Percentiles rank a stretch among this genome's conserved stretches.
Evolutionary conservation across 495 filamentous ascomycete species (phyloP).

Genomic region (Aspergillus sparsus): DNA sequence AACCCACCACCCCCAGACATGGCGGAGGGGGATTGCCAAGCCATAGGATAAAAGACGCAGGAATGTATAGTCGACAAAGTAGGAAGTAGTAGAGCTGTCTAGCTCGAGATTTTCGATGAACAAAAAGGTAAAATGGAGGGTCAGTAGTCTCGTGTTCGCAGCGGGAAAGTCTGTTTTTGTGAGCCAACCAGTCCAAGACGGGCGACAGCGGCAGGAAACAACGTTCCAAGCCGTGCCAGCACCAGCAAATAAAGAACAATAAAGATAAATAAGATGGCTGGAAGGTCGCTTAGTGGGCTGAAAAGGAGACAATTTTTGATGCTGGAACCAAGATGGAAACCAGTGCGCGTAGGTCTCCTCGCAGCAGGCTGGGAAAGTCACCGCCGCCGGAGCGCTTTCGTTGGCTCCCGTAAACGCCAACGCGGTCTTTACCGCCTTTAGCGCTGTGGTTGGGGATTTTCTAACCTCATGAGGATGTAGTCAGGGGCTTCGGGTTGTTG

Average conservation of each 20-base stretch:
- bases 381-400: slow-evolving; percentile 20
- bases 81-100: neutral
- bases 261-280: slow-evolving; percentile 6
- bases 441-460: slow-evolving; percentile 18
- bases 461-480: slow-evolving; percentile 10
- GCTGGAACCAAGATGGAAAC: slow-evolving; percentile 14
- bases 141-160: slow-evolving; percentile 17
- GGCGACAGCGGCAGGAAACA: slow-evolving; percentile 30
- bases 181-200: slow-evolving; percentile 20
- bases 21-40: slow-evolving; percentile 63
- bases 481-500: slow-evolving; percentile 3
- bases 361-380: slow-evolving; percentile 23
- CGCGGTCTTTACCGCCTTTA: slow-evolving; percentile 26
- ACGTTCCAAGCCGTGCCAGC: slow-evolving; percentile 30
- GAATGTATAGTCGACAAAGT: neutral
- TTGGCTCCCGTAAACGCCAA: slow-evolving; percentile 28
- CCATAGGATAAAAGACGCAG: slow-evolving; percentile 43
- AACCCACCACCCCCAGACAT: slow-evolving; percentile 67
- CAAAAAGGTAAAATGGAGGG: slow-evolving; percentile 7
- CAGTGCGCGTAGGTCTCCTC: slow-evolving; percentile 25
- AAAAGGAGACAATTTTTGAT: slow-evolving; percentile 19
- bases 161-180: slow-evolving; percentile 23
- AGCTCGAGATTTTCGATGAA: slow-evolving; percentile 11
- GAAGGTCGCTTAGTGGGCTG: slow-evolving; percentile 8
- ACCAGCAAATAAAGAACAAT: slow-evolving; percentile 18